phyloP scores from a whole-genome alignment of 805 yeast genomes.

The Wickerhamomyces pijperi region DNA sequence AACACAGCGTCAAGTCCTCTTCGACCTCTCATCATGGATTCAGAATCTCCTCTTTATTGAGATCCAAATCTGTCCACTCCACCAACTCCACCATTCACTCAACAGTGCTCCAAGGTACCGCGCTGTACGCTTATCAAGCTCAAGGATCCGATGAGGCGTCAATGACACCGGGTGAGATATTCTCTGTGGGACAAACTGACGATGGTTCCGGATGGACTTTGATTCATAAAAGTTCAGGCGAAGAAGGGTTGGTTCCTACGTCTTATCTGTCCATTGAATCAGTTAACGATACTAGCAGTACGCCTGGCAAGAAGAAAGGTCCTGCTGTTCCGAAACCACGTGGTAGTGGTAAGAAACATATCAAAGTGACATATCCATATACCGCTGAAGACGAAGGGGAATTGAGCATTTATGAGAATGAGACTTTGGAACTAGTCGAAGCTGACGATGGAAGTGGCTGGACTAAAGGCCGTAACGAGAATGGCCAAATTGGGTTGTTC shows the following conservation, averaged over 20 bases:
- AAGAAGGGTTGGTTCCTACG: conserved; percentile 77
- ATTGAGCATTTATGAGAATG: conserved; percentile 61
- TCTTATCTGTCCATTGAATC: conserved; percentile 47
- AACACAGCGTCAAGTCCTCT: conserved; percentile 7
- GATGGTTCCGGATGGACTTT: conserved; percentile 88
- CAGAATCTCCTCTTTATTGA: conserved; percentile 12
- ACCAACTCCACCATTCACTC: conserved; percentile 4
- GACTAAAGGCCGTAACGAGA: conserved; percentile 74
- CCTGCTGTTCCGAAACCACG: conserved; percentile 11
- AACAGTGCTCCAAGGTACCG: conserved; percentile 25
- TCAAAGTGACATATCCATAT: conserved; percentile 9
- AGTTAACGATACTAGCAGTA: neutral
- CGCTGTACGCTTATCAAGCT: conserved; percentile 32
- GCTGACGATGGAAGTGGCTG: conserved; percentile 78
- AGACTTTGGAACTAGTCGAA: conserved; percentile 52
- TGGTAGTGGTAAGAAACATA: conserved; percentile 11
- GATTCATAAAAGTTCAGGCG: conserved; percentile 36
- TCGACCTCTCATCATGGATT: conserved; percentile 4
- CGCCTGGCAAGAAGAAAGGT: conserved; percentile 1
- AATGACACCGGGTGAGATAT: conserved; percentile 46
- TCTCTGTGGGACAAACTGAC: conserved; percentile 53
- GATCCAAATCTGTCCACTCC: conserved; percentile 8
- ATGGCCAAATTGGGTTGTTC: conserved; percentile 56
- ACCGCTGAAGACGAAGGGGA: conserved; percentile 58
- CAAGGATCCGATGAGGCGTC: conserved; percentile 69